Percentiles rank a stretch among this genome's conserved stretches.
These are phyloP conservation scores for Taxillus chinensis DNA, from an alignment of 164 flowering plant species.

Conservation along the genomic window DNA sequence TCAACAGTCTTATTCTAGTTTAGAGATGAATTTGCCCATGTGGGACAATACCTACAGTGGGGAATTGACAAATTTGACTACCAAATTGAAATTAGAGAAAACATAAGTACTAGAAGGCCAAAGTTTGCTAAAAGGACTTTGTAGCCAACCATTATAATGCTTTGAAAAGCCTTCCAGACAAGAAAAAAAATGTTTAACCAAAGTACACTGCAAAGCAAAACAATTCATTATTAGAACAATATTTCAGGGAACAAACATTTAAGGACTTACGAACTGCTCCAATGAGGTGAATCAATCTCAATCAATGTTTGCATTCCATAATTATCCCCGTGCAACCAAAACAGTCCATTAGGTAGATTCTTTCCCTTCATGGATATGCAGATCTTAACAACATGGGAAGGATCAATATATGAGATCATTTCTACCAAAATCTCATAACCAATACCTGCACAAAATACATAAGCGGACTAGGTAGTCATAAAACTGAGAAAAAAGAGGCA, in stretches of 20 bases:
- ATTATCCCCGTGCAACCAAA: conserved; percentile 50
- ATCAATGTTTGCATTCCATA: conserved; percentile 26
- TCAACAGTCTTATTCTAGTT: too few relatives aligned
- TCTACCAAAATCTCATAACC: conserved; percentile 76
- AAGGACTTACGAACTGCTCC: conserved; percentile 64
- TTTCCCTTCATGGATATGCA: conserved; percentile 48
- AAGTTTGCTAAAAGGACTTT: too few relatives aligned
- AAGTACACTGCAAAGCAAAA: neutral
- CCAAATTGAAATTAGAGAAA: neutral
- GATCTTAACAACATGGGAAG: conserved; percentile 84
- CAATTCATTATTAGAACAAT: neutral
- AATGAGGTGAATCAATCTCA: conserved; percentile 57
- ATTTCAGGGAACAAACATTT: conserved; percentile 1
- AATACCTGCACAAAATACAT: conserved; percentile 41
- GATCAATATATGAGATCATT: conserved; percentile 57
- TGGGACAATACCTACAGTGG: too few relatives aligned
- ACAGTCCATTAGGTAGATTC: conserved; percentile 73
- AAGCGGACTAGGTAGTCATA: neutral
- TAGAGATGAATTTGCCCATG: too few relatives aligned
- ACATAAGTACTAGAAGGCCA: neutral
- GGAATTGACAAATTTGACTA: too few relatives aligned
- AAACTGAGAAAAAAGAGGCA: conserved; percentile 1
- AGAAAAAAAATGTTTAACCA: neutral
- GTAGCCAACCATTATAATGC: too few relatives aligned
- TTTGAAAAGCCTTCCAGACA: neutral